Conservation (phyloP, 768 basidiomycete genomes). For the Mycena chlorophos region DNA sequence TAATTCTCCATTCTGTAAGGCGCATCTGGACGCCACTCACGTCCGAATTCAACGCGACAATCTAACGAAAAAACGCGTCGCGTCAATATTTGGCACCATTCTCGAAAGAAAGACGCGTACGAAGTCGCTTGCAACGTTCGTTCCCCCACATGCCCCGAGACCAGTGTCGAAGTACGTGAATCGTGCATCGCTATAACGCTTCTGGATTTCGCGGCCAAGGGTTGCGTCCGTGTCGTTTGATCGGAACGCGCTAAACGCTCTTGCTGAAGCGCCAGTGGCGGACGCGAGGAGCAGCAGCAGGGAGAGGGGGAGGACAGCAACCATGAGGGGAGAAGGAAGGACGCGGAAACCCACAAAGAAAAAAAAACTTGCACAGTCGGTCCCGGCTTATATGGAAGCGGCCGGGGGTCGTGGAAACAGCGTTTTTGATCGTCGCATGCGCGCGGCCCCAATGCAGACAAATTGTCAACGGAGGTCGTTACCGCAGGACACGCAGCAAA, state of each 20-base stretch:
- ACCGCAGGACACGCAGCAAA: not conserved
- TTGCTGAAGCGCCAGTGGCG: slow-evolving; percentile 2
- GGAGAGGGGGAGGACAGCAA: not conserved
- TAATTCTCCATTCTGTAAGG: not conserved
- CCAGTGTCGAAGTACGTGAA: slow-evolving; percentile 35
- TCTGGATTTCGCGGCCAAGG: slow-evolving; percentile 24
- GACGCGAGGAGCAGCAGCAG: not conserved
- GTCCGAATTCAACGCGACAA: slow-evolving; percentile 41
- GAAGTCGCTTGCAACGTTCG: slow-evolving; percentile 40
- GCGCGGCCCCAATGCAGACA: not conserved
- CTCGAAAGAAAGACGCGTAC: slow-evolving; percentile 30
- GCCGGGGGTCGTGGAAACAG: slow-evolving; percentile 3
- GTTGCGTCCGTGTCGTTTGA: slow-evolving; percentile 1
- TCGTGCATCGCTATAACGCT: slow-evolving; percentile 30
- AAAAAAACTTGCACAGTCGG: not conserved
- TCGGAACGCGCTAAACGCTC: not conserved
- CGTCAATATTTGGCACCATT: slow-evolving; percentile 4
- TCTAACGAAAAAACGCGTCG: slow-evolving; percentile 28
- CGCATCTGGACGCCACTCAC: slow-evolving; percentile 15
- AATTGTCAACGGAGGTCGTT: not conserved
- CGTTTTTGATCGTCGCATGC: slow-evolving; percentile 3
- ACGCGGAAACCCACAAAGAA: no score
- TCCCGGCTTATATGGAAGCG: not conserved
- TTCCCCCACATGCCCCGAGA: slow-evolving; percentile 52
- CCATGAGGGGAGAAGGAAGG: not conserved